These are phyloP conservation scores for Pythium dissotocum DNA, from an alignment of 352 stramenopile species.

Conservation along the genomic window DNA sequence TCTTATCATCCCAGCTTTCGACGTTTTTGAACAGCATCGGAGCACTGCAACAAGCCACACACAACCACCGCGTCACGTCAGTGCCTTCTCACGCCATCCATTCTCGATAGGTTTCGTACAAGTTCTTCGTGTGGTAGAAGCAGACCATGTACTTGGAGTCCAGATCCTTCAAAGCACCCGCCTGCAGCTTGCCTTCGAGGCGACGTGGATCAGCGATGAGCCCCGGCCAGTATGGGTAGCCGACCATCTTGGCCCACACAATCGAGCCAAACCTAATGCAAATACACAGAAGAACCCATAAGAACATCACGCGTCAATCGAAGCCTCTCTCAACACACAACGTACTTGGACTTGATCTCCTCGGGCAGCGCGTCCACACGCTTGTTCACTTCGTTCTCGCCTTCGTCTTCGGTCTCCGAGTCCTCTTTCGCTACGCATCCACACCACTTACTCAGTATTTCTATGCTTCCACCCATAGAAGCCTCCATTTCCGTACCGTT, in stretches of 20 bases:
- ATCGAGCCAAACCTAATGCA: slow-evolving; percentile 65
- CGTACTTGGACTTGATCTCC: slow-evolving; percentile 59
- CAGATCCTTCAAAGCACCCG: slow-evolving; percentile 49
- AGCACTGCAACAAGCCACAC: slow-evolving; percentile 34
- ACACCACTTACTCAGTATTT: background rate
- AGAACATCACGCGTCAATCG: background rate
- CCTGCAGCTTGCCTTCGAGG: slow-evolving; percentile 48
- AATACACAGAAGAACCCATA: background rate
- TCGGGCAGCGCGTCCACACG: slow-evolving; percentile 53
- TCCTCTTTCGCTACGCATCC: slow-evolving; percentile 32
- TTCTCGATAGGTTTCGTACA: slow-evolving; percentile 34
- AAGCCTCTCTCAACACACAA: background rate
- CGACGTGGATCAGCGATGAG: slow-evolving; percentile 67
- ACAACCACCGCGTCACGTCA: background rate
- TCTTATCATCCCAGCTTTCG: slow-evolving; percentile 71
- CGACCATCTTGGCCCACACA: slow-evolving; percentile 81
- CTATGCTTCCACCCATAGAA: background rate
- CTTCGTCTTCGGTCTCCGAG: slow-evolving; percentile 41
- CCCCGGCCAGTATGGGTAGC: slow-evolving; percentile 81
- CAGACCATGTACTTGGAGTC: slow-evolving; percentile 75
- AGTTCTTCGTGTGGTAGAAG: slow-evolving; percentile 81
- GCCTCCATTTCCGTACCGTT: slow-evolving; percentile 14
- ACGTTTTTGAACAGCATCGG: slow-evolving; percentile 64
- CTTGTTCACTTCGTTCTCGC: slow-evolving; percentile 31
- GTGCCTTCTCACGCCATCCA: background rate